These are phyloP conservation scores for Epichloe gansuensis DNA, from an alignment of 2,329 filamentous ascomycete genomes.

Conservation along the genomic window DNA sequence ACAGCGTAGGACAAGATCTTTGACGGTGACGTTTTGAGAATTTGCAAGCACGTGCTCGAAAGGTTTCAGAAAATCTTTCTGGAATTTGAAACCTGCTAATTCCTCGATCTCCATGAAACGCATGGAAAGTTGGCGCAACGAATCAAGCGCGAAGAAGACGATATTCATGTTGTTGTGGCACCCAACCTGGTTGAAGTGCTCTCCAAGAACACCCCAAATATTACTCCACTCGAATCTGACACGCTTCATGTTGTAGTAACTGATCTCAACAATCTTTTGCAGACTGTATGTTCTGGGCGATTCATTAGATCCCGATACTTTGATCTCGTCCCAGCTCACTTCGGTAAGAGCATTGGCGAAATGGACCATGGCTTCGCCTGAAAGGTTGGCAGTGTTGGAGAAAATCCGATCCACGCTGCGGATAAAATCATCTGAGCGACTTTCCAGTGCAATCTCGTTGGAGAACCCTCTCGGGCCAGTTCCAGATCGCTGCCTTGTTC, in stretches of 20 bases:
- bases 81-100: slow-evolving; percentile 96
- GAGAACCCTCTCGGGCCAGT: slow-evolving; percentile 54
- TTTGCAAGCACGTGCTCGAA: slow-evolving; percentile 97
- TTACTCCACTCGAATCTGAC: slow-evolving; percentile 97
- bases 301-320: slow-evolving; percentile 90
- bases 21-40: slow-evolving; percentile 80
- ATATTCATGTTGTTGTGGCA: slow-evolving; percentile 94
- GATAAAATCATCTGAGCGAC: slow-evolving; percentile 83
- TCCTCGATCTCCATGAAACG: slow-evolving; percentile 98
- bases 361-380: slow-evolving; percentile 86
- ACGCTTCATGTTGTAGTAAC: slow-evolving; percentile 98
- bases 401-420: slow-evolving; percentile 93
- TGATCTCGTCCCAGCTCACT: slow-evolving; percentile 98
- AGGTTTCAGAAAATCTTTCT: slow-evolving; percentile 97
- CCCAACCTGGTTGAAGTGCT: slow-evolving; percentile 96
- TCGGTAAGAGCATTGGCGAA: slow-evolving; percentile 88
- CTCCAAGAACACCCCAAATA: slow-evolving; percentile 94
- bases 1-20: slow-evolving; percentile 93
- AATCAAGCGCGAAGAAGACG: slow-evolving; percentile 95
- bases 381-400: slow-evolving; percentile 86
- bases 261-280: slow-evolving; percentile 97
- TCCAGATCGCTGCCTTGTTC: slow-evolving; percentile 37
- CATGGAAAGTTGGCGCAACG: slow-evolving; percentile 90
- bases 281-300: slow-evolving; percentile 93
- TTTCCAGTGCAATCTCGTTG: slow-evolving; percentile 78